Conservation (phyloP, 257 asterid species). For the Salvia miltiorrhiza region DNA sequence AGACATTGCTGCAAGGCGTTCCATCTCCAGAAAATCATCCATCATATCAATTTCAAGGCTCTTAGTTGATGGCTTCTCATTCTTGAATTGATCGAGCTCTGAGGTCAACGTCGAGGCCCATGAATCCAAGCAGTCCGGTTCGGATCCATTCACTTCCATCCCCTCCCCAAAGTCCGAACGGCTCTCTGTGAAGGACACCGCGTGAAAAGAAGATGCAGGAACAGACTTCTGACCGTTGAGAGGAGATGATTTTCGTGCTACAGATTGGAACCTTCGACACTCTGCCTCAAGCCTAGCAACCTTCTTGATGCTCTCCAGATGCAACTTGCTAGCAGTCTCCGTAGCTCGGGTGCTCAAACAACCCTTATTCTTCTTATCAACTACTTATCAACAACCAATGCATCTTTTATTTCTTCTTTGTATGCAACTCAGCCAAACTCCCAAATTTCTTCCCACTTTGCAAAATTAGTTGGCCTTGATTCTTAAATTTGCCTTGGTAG, state of each 20-base stretch:
- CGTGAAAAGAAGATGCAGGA: slow-evolving; percentile 33
- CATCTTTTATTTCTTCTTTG: no score
- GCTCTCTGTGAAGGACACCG: slow-evolving; percentile 38
- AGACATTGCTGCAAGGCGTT: slow-evolving; percentile 59
- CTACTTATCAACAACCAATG: no score
- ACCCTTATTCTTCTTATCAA: no score
- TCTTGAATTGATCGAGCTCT: slow-evolving; percentile 51
- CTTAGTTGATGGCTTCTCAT: slow-evolving; percentile 36
- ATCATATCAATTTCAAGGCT: slow-evolving; percentile 66
- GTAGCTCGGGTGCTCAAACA: slow-evolving; percentile 56
- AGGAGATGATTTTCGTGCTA: slow-evolving; percentile 42
- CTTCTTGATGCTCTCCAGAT: slow-evolving; percentile 56
- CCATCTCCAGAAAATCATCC: slow-evolving; percentile 95
- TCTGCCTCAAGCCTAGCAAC: slow-evolving; percentile 65
- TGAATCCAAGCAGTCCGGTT: slow-evolving; percentile 27
- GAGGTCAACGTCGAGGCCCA: slow-evolving; percentile 23
- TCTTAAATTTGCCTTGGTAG: no score
- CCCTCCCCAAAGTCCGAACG: slow-evolving; percentile 28
- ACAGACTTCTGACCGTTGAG: slow-evolving; percentile 31
- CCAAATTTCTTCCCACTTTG: no score
- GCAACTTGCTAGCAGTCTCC: slow-evolving; percentile 66
- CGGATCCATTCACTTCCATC: slow-evolving; percentile 21
- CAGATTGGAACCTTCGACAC: slow-evolving; percentile 53
- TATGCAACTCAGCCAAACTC: no score
- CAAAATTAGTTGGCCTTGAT: no score